Percentiles rank a stretch among this genome's conserved stretches.
Conservation (phyloP, 2,329 filamentous ascomycete species). For the Emmonsiellopsis sp. region DNA sequence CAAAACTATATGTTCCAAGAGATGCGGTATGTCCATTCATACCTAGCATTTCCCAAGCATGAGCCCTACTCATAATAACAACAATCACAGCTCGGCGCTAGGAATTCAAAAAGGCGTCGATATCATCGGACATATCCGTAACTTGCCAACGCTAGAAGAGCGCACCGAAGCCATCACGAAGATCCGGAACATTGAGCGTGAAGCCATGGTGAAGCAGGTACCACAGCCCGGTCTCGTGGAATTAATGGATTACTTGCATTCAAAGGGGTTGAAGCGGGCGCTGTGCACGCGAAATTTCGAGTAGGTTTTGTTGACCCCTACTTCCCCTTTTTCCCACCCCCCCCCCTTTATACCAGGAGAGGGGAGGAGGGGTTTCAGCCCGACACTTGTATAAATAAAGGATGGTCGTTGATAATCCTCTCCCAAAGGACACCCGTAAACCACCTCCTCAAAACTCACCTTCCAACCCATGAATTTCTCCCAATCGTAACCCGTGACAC, state of each 20-base stretch:
- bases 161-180: conserved; percentile 59
- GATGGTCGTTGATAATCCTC: neutral
- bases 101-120: conserved; percentile 63
- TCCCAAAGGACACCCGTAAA: conserved; percentile 29
- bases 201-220: conserved; percentile 68
- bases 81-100: conserved; percentile 43
- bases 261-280: conserved; percentile 58
- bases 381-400: no score
- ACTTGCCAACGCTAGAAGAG: conserved; percentile 50
- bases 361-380: no score
- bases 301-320: conserved; percentile 22
- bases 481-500: conserved; percentile 79
- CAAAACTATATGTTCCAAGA: conserved; percentile 93
- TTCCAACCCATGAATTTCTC: conserved; percentile 56
- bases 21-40: conserved; percentile 56
- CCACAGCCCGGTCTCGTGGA: conserved; percentile 69
- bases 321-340: conserved; percentile 3
- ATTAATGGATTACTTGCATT: conserved; percentile 76
- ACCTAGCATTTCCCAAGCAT: conserved; percentile 20
- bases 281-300: conserved; percentile 96
- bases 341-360: neutral
- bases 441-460: conserved; percentile 56
- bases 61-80: neutral
- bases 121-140: conserved; percentile 81
- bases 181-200: conserved; percentile 69